Evolutionary conservation across 1,284 basidiomycete genomes (phyloP).

Genomic region (Schizophyllum amplum): DNA sequence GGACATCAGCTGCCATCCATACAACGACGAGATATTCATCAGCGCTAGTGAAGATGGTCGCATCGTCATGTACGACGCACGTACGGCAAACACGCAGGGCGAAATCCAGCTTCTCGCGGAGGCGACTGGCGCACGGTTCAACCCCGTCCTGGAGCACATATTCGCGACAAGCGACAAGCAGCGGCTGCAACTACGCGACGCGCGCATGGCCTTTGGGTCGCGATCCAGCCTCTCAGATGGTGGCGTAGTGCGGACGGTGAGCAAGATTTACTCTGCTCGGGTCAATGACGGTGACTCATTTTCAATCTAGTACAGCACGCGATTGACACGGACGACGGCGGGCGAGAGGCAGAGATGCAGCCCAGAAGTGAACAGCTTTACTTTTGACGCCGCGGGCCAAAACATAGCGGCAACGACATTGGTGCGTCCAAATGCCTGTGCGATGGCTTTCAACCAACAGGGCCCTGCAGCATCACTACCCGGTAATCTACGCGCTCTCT

Average conservation of each 20-base stretch:
- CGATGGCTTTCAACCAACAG: neutral
- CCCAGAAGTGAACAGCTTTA: slow-evolving; percentile 42
- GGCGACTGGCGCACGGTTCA: slow-evolving; percentile 54
- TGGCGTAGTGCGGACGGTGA: slow-evolving; percentile 50
- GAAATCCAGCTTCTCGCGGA: slow-evolving; percentile 44
- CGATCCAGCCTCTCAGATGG: slow-evolving; percentile 29
- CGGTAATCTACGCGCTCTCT: slow-evolving; percentile 59
- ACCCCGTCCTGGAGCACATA: slow-evolving; percentile 54
- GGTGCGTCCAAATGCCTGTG: slow-evolving; percentile 27
- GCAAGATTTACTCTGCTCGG: neutral
- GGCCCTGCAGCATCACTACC: slow-evolving; percentile 46
- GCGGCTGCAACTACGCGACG: slow-evolving; percentile 57
- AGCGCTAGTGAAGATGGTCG: slow-evolving; percentile 66
- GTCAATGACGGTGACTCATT: neutral
- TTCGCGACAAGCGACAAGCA: slow-evolving; percentile 62
- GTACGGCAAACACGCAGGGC: slow-evolving; percentile 32
- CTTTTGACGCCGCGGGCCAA: slow-evolving; percentile 32
- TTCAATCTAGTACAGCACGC: slow-evolving; percentile 62
- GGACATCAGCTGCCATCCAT: slow-evolving; percentile 51
- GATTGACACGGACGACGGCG: slow-evolving; percentile 36
- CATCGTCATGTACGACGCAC: slow-evolving; percentile 49
- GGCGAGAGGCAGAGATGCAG: slow-evolving; percentile 45
- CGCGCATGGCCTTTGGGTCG: slow-evolving; percentile 68
- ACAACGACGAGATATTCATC: slow-evolving; percentile 56
- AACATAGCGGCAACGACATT: slow-evolving; percentile 57